These are phyloP conservation scores for Sporisorium reilianum DNA, from an alignment of 1,284 basidiomycete species.

Conservation along the genomic window DNA sequence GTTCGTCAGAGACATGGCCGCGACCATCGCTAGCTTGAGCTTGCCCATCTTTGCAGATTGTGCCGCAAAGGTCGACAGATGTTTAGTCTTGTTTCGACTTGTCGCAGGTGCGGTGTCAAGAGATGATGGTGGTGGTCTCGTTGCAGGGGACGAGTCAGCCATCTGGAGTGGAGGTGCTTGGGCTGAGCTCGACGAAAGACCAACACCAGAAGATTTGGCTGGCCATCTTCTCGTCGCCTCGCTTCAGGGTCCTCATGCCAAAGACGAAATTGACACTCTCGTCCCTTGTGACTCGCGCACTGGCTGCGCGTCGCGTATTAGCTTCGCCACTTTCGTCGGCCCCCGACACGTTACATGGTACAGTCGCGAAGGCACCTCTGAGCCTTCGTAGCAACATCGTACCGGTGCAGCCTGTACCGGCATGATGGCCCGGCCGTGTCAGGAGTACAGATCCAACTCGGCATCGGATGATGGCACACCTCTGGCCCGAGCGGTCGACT, in stretches of 20 bases:
- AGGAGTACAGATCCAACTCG: background rate
- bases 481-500: no score
- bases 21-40: conserved; percentile 81
- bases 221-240: background rate
- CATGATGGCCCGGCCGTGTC: no score
- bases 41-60: conserved; percentile 28
- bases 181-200: background rate
- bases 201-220: background rate
- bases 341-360: no score
- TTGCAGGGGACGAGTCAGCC: background rate
- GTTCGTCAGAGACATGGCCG: conserved; percentile 87
- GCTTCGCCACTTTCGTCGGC: no score
- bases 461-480: background rate
- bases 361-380: no score
- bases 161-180: background rate
- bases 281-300: background rate
- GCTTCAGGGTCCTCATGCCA: background rate
- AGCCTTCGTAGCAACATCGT: no score
- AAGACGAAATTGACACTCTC: background rate
- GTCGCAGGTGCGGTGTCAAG: background rate
- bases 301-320: no score
- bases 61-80: background rate
- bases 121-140: background rate
- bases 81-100: background rate
- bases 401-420: no score